phyloP scores from a whole-genome alignment of 108 stramenopile genomes.

The Skeletonema marinoi region DNA sequence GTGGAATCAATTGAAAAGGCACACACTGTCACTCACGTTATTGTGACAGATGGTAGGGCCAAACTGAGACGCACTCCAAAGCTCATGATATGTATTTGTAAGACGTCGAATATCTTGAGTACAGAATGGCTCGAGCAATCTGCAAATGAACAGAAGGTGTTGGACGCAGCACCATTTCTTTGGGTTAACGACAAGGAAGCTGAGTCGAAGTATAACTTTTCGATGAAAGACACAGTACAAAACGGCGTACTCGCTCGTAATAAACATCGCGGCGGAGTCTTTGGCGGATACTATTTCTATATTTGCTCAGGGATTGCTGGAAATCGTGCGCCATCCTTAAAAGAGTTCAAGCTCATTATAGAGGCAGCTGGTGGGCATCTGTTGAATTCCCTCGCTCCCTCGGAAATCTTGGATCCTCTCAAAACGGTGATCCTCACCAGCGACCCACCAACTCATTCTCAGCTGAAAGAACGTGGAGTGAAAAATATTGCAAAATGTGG shows the following conservation, averaged over 20 bases:
- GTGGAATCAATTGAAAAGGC: slow-evolving; percentile 61
- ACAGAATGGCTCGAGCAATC: slow-evolving; percentile 50
- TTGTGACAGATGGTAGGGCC: slow-evolving; percentile 52
- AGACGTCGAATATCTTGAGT: slow-evolving; percentile 57
- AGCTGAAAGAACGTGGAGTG: slow-evolving; percentile 36
- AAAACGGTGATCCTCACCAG: slow-evolving; percentile 47
- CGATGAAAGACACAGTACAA: slow-evolving; percentile 29
- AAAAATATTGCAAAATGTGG: slow-evolving; percentile 12
- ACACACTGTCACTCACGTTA: slow-evolving; percentile 58
- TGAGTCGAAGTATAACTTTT: slow-evolving; percentile 41
- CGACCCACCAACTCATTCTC: slow-evolving; percentile 39
- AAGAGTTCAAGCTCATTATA: slow-evolving; percentile 39
- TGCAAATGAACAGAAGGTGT: slow-evolving; percentile 4
- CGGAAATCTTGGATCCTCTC: slow-evolving; percentile 25
- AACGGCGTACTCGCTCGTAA: slow-evolving; percentile 25
- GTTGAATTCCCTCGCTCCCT: slow-evolving; percentile 27
- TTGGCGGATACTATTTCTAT: slow-evolving; percentile 25
- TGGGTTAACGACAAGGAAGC: slow-evolving; percentile 33
- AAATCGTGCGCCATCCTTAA: slow-evolving; percentile 43
- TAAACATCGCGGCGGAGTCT: slow-evolving; percentile 10
- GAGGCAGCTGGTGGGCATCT: slow-evolving; percentile 59
- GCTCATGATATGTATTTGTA: slow-evolving; percentile 67
- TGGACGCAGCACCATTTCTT: slow-evolving; percentile 14
- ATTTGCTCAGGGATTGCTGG: slow-evolving; percentile 52
- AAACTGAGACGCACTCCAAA: slow-evolving; percentile 63